Percentiles rank a stretch among this genome's conserved stretches.
phyloP scores from a whole-genome alignment of 768 basidiomycete species.

The Suillus subaureus region DNA sequence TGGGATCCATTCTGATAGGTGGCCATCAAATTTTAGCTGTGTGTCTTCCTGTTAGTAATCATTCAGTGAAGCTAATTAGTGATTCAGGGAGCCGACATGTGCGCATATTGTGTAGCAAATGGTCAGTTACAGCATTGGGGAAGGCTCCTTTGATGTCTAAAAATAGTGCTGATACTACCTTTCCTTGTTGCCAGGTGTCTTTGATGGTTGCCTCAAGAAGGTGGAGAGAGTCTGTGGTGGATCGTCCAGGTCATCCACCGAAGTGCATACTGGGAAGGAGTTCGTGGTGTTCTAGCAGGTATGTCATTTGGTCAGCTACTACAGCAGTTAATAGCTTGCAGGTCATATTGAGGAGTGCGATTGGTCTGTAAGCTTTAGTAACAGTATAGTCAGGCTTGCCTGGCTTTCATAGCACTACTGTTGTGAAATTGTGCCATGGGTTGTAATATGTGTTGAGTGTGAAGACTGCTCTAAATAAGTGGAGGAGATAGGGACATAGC shows the following conservation, averaged over 20 bases:
- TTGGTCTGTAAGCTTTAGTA: conserved; percentile 36
- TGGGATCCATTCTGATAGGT: not conserved
- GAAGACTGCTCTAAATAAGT: conserved; percentile 17
- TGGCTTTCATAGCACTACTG: conserved; percentile 36
- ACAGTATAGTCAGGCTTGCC: conserved; percentile 39
- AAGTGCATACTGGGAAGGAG: conserved; percentile 40
- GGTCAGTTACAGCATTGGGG: conserved; percentile 36
- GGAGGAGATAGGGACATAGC: too few relatives aligned
- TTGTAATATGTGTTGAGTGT: conserved; percentile 9
- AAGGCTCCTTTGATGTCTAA: conserved; percentile 32
- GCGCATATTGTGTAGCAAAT: conserved; percentile 34
- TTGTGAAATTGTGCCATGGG: conserved; percentile 29
- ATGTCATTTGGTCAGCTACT: conserved; percentile 26
- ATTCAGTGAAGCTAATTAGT: conserved; percentile 17
- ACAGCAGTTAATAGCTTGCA: conserved; percentile 37
- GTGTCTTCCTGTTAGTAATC: conserved; percentile 12
- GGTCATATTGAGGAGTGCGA: conserved; percentile 37
- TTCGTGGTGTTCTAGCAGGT: conserved; percentile 30
- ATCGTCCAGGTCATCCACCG: conserved; percentile 23
- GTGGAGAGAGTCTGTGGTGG: conserved; percentile 35
- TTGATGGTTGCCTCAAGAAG: conserved; percentile 36
- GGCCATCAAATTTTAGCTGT: not conserved
- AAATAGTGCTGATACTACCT: conserved; percentile 35
- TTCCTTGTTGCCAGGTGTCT: conserved; percentile 34
- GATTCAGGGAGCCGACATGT: conserved; percentile 23